Base-by-base conservation (phyloP, 2,329 filamentous ascomycete species). In the Periconia sp. region DNA sequence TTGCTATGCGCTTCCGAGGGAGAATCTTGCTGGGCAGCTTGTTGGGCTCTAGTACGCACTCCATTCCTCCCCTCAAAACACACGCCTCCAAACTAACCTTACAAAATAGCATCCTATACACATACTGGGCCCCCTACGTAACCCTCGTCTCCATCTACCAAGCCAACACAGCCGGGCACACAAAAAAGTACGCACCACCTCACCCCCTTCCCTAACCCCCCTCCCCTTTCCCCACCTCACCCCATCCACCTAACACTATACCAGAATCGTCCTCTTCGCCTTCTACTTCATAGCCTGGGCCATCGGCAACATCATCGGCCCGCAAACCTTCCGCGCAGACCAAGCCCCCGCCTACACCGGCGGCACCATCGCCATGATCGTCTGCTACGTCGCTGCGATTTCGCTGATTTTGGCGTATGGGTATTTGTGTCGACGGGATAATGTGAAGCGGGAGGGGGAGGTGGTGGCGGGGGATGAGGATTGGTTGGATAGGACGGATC, bases 281-380 rank as follows among this genome's bases (percentile, higher is more conserved):
- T 61, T 66, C 2, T 68, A 73, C n/a, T 71, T 68, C 42, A 56
- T 74, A 14, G 78, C 76, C 0, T 83, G 72, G 47, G 73, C 66
- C 51, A 43, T 69, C 0, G 66, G 66, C 6, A 78, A 77, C 53
- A 74, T 78, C 50, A 68, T 76, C 6, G 75, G 64, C 0, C 75
- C 75, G 0, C 69, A 72, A 40, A 75, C 76, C 43, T 77, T 77
- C 66, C 70, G 66, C 37, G 42, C 65, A 0, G 43, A 62, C 0
- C 69, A 77, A 46, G 70, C 72, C 0, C 74, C 68, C 0, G 52
- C 61, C 1, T 77, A 76, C 54, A 50, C 48, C 1, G 48, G 48
- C 31, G 48, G 48, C 9, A 41, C 43, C 15, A 41, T 50, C 8
- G 48, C 48, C 17, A 50, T 50, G 48, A 41, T 50, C n/a, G 41